These are phyloP conservation scores for Raffaelea ambrosiae DNA, from an alignment of 2,329 filamentous ascomycete species.

Conservation along the genomic window DNA sequence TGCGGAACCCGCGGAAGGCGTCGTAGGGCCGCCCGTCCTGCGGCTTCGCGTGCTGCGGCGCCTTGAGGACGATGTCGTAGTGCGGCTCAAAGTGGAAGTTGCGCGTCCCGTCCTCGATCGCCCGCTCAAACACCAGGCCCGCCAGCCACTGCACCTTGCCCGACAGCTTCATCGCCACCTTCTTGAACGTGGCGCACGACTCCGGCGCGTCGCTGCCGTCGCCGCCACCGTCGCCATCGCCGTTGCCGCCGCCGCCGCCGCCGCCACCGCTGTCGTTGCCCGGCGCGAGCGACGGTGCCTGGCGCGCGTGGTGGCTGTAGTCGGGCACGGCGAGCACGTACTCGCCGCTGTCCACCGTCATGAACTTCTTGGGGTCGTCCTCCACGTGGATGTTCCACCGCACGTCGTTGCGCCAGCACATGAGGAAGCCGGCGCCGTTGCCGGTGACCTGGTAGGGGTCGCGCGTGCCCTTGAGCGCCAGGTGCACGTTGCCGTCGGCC, in stretches of 20 bases:
- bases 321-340: conserved; percentile 93
- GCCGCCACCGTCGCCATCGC: conserved; percentile 29
- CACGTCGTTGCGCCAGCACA: conserved; percentile 97
- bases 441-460: conserved; percentile 93
- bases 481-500: conserved; percentile 88
- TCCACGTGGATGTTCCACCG: conserved; percentile 76
- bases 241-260: too few relatives aligned
- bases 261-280: conserved; percentile 41
- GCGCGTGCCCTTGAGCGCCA: conserved; percentile 82
- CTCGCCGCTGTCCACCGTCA: conserved; percentile 91
- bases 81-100: conserved; percentile 88
- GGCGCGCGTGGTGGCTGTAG: conserved; percentile 78
- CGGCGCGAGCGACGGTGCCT: conserved; percentile 41
- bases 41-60: conserved; percentile 63
- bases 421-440: conserved; percentile 87
- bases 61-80: conserved; percentile 80
- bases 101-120: conserved; percentile 60
- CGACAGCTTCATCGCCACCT: conserved; percentile 97
- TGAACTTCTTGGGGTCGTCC: conserved; percentile 84
- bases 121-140: conserved; percentile 85
- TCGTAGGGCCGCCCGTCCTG: conserved; percentile 59
- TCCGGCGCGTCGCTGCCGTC: conserved; percentile 52
- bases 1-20: conserved; percentile 93
- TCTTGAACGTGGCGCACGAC: conserved; percentile 83
- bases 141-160: conserved; percentile 91